These are phyloP conservation scores for Xylaria intraflava DNA, from an alignment of 495 filamentous ascomycete genomes.

Conservation along the genomic window DNA sequence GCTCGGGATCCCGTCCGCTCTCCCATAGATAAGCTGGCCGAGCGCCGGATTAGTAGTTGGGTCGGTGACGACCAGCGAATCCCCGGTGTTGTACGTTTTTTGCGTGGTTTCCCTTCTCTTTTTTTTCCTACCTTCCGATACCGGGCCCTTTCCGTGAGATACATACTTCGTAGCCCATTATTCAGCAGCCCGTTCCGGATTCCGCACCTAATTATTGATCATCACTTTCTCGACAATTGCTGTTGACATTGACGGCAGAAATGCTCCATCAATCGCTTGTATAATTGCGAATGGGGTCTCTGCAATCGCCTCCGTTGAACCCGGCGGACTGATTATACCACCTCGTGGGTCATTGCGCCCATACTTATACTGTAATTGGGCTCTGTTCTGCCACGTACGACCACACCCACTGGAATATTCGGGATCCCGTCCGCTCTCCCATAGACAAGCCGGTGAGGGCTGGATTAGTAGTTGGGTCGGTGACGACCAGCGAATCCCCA, in stretches of 20 bases:
- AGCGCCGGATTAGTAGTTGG: slow-evolving; percentile 37
- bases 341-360: too few relatives aligned
- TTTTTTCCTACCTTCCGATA: too few relatives aligned
- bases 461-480: slow-evolving; percentile 40
- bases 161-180: too few relatives aligned
- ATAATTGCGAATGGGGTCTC: too few relatives aligned
- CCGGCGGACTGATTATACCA: neutral
- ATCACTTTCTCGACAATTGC: too few relatives aligned
- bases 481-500: slow-evolving; percentile 42
- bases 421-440: slow-evolving; percentile 40
- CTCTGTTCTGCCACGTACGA: slow-evolving; percentile 19
- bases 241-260: too few relatives aligned
- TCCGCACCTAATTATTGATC: too few relatives aligned
- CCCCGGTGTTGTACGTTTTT: slow-evolving; percentile 41
- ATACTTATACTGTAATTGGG: neutral
- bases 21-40: slow-evolving; percentile 30
- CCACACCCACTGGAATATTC: slow-evolving; percentile 32
- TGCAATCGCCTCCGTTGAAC: neutral
- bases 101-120: too few relatives aligned
- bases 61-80: slow-evolving; percentile 45
- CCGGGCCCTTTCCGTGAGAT: too few relatives aligned
- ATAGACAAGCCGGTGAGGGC: slow-evolving; percentile 23
- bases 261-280: too few relatives aligned
- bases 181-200: too few relatives aligned
- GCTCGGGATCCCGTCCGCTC: slow-evolving; percentile 39